phyloP scores from a whole-genome alignment of 2,329 filamentous ascomycete genomes.

The Emmonsia crescens region DNA sequence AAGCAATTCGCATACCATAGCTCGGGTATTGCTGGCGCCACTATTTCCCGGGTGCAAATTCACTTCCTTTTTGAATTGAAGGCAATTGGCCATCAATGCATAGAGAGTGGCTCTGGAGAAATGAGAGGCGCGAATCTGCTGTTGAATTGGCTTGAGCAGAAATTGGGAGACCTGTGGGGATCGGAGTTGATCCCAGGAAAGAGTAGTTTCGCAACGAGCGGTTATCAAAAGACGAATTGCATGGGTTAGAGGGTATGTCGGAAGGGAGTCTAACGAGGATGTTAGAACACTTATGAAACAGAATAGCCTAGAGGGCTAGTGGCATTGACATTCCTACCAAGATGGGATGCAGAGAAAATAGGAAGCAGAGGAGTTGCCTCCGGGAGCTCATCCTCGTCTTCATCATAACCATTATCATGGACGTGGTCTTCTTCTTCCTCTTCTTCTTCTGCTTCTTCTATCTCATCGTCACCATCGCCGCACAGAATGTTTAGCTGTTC shows the following conservation, averaged over 20 bases:
- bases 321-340: slow-evolving; percentile 44
- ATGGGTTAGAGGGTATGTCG: slow-evolving; percentile 84
- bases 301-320: neutral
- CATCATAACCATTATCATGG: slow-evolving; percentile 30
- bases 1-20: slow-evolving; percentile 79
- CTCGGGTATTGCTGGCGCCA: slow-evolving; percentile 71
- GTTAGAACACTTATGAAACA: neutral
- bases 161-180: slow-evolving; percentile 97
- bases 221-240: slow-evolving; percentile 76
- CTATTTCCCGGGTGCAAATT: slow-evolving; percentile 73
- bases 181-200: slow-evolving; percentile 88
- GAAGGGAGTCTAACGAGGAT: slow-evolving; percentile 56
- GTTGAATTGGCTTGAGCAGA: slow-evolving; percentile 87
- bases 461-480: neutral
- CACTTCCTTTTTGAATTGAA: slow-evolving; percentile 85
- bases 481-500: neutral
- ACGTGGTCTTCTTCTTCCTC: slow-evolving; percentile 13
- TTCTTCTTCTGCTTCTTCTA: slow-evolving; percentile 1
- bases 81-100: slow-evolving; percentile 81
- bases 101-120: slow-evolving; percentile 81
- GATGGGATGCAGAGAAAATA: slow-evolving; percentile 67
- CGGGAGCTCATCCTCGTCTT: slow-evolving; percentile 22
- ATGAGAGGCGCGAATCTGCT: slow-evolving; percentile 71
- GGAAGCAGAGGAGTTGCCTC: slow-evolving; percentile 50
- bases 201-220: slow-evolving; percentile 76